Conservation (phyloP, 2,329 filamentous ascomycete species). For the Colletotrichum echinochloae region DNA sequence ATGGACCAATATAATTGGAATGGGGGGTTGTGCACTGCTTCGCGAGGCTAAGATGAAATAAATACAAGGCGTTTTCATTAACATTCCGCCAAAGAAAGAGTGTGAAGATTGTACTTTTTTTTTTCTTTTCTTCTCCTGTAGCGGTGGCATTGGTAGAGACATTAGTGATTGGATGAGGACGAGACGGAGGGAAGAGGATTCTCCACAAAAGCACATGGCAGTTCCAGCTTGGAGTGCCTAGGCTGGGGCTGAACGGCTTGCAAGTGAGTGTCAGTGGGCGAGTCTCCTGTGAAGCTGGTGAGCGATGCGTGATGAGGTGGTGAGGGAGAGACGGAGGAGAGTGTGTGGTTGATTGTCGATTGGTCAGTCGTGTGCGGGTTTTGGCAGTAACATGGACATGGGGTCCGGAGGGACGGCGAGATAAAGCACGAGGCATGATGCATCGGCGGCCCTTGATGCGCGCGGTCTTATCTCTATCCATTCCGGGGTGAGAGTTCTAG, state of each 20-base stretch:
- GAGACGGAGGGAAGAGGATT: background rate
- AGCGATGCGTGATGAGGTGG: background rate
- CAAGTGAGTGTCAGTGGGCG: background rate
- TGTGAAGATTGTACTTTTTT: background rate
- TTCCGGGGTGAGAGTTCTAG: slow-evolving; percentile 22
- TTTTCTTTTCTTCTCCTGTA: no score
- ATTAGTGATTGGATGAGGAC: background rate
- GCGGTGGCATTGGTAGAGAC: background rate
- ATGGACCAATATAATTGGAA: background rate
- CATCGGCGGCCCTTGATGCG: slow-evolving; percentile 25
- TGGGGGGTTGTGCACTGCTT: background rate
- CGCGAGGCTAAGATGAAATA: slow-evolving; percentile 12
- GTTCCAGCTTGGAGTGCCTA: background rate
- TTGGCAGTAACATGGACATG: slow-evolving; percentile 22
- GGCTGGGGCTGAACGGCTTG: background rate
- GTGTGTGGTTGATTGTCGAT: background rate
- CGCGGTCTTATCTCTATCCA: slow-evolving; percentile 49
- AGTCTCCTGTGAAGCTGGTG: no score
- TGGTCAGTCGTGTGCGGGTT: background rate
- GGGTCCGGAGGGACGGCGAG: slow-evolving; percentile 34
- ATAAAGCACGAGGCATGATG: slow-evolving; percentile 37
- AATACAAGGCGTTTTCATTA: slow-evolving; percentile 22
- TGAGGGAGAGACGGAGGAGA: background rate
- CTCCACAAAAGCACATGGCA: slow-evolving; percentile 35
- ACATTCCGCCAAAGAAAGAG: slow-evolving; percentile 9